Evolutionary conservation across 805 yeast species (phyloP), one percentile per base, ranked within the genome.

Genomic region (Maudiozyma bulderi): DNA sequence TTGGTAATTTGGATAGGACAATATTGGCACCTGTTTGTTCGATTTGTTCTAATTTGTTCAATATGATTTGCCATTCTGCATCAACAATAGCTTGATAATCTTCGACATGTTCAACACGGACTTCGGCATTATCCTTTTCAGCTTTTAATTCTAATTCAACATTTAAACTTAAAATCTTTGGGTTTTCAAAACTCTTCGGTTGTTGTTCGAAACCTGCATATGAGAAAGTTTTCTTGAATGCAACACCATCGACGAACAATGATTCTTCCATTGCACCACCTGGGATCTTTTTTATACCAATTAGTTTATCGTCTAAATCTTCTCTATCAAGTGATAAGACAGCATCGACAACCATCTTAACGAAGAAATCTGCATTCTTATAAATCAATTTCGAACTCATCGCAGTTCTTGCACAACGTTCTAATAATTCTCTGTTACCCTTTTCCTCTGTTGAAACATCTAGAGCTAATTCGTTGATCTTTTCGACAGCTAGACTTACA

Each of bases 161-260:
- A 63, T 93, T 93, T 62, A 93, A 75, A 58, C 82, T 79, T 50
- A 93, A 72, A 54, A 93, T 80, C 67, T 83, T 86, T 44, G 99
- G 96, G 66, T 86, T 74, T 15, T 60, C 59, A 65, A 93, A 88
- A 47, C 66, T 69, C 69, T 93, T 93, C 46, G 99, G 99, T 70
- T 93, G 99, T 73, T 93, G 99, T 70, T 93, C 99, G 66, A 93
- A 93, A 3, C 99, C 99, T 44, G 99, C 99, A 61, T 93, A 93
- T 29, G 97, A 84, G 61, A 93, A 93, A 0, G 99, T 90, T 73
- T 93, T 93, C 64, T 93, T 88, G 71, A 93, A 93, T 3, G 97
- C 99, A 52, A 93, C 98, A 64, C 99, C 99, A 58, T 86, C 79
- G 47, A 93, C 79, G 58, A 89, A 86, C 53, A 81, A 63, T 9